Percentiles rank a stretch among this genome's conserved stretches.
Evolutionary conservation across 208 protist genomes (phyloP).

Genomic region (Angomonas ambiguus): DNA sequence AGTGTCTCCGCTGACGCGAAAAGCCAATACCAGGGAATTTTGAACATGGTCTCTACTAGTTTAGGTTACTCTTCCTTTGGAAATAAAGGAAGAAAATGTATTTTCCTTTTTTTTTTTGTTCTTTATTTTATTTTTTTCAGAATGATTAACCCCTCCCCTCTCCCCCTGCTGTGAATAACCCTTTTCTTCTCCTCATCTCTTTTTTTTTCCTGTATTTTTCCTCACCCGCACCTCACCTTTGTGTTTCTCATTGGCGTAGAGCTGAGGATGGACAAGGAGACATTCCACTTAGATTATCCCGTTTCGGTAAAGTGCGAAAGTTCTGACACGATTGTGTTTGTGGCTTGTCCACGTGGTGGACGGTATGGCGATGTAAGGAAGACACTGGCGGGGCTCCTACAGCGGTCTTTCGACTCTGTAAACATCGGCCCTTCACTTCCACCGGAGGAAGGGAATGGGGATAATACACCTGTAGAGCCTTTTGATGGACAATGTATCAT

Average conservation of each 20-base stretch:
- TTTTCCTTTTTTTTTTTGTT: conserved; percentile 22
- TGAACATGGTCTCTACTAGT: not conserved
- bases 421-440: conserved; percentile 22
- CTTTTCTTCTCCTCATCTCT: not conserved
- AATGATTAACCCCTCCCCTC: not conserved
- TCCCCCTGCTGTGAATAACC: not conserved
- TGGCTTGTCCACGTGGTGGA: conserved; percentile 41
- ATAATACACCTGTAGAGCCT: not conserved
- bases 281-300: conserved; percentile 48
- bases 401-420: conserved; percentile 34
- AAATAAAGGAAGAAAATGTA: no score
- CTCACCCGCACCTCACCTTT: conserved; percentile 3
- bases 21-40: not conserved
- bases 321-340: conserved; percentile 47
- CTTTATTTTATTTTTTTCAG: not conserved
- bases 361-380: conserved; percentile 72
- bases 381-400: conserved; percentile 52
- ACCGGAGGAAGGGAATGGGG: not conserved
- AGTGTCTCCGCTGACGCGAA: not conserved
- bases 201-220: conserved; percentile 1
- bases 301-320: conserved; percentile 53
- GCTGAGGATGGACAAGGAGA: conserved; percentile 30
- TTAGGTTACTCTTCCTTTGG: not conserved
- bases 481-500: conserved; percentile 2
- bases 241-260: not conserved